Evolutionary conservation across 2,329 filamentous ascomycete species (phyloP), one percentile per base, ranked within the genome.

Genomic region (Clarireedia monteithiana): DNA sequence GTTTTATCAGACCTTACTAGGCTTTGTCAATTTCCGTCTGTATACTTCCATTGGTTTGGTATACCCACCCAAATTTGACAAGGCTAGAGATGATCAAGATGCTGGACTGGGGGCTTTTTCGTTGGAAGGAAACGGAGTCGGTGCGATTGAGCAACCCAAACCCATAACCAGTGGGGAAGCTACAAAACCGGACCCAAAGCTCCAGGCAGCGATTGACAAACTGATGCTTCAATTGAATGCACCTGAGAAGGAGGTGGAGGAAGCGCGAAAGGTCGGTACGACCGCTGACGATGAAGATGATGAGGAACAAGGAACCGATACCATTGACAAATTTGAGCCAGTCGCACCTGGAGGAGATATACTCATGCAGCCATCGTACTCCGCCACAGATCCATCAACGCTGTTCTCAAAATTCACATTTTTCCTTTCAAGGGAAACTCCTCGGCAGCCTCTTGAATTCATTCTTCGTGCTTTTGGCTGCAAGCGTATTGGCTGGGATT

Each of bases 1-100:
- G 72, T 99, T 99, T 72, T 99, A 99, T 77, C 96, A 95, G 67
- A 97, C 92, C 4, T 80, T 99, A 14, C 78, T 99, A 20, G 88
- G 92, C 59, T 99, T 99, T 68, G 85, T 97, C 74, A 96, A 99
- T 78, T 99, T 91, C 78, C 80, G 90, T 62, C 79, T 99, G 48
- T 99, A 96, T 76, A 96, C 91, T 1, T 85, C 89, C 0, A 78
- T 95, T 61, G 94, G 94, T 7, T 76, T 99, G 60, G 90, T 96
- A 57, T 99, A 99, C 70, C 94, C 94, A 17, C 94, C 94, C 59
- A 96, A 91, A 72, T 97, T 97, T 66, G 90, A 96, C 70, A 77
- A 83, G 64, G 79, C 78, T 69, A 92, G 89, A 74, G 94, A 97
- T 68, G 91, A 96, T 70, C 82, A 88, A 67, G 91, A 89, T 59